Evolutionary conservation across 2,329 filamentous ascomycete genomes (phyloP).

Genomic region (Ceratocystiopsis brevicomis): DNA sequence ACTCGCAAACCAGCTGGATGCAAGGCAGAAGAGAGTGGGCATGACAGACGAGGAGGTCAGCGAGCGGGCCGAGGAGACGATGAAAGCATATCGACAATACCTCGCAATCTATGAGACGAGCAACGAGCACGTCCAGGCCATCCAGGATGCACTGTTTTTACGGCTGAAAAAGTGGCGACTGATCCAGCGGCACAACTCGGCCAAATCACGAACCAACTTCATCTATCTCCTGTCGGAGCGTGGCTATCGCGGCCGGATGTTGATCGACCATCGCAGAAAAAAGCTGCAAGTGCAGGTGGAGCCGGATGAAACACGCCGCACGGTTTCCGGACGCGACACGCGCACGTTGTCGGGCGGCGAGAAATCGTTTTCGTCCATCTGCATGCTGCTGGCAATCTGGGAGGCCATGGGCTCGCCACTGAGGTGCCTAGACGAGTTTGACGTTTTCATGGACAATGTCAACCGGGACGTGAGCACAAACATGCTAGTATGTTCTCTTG

Average conservation of each 20-base stretch:
- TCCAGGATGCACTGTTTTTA: slow-evolving; percentile 43
- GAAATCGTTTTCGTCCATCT: slow-evolving; percentile 95
- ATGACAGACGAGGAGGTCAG: slow-evolving; percentile 47
- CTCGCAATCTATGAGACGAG: slow-evolving; percentile 26
- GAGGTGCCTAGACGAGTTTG: slow-evolving; percentile 90
- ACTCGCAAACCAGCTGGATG: slow-evolving; percentile 38
- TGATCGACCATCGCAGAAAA: slow-evolving; percentile 58
- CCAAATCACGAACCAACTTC: slow-evolving; percentile 72
- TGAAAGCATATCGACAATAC: slow-evolving; percentile 22
- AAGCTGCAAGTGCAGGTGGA: slow-evolving; percentile 61
- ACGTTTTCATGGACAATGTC: slow-evolving; percentile 98
- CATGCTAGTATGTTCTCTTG: slow-evolving; percentile 52
- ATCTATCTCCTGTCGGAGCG: slow-evolving; percentile 76
- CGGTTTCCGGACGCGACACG: slow-evolving; percentile 56
- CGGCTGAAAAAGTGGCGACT: slow-evolving; percentile 59
- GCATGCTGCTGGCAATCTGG: slow-evolving; percentile 81
- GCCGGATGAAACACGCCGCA: slow-evolving; percentile 49
- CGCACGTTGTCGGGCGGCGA: slow-evolving; percentile 91
- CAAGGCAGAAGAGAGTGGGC: slow-evolving; percentile 37
- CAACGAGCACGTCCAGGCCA: slow-evolving; percentile 18
- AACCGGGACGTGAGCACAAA: slow-evolving; percentile 86
- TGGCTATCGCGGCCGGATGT: slow-evolving; percentile 65
- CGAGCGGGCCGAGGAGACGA: slow-evolving; percentile 23
- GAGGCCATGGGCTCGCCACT: slow-evolving; percentile 95
- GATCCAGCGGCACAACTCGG: slow-evolving; percentile 72